Evolutionary conservation across 805 yeast genomes (phyloP), one percentile per base, ranked within the genome.

Genomic region (Wickerhamomyces strasburgensis): DNA sequence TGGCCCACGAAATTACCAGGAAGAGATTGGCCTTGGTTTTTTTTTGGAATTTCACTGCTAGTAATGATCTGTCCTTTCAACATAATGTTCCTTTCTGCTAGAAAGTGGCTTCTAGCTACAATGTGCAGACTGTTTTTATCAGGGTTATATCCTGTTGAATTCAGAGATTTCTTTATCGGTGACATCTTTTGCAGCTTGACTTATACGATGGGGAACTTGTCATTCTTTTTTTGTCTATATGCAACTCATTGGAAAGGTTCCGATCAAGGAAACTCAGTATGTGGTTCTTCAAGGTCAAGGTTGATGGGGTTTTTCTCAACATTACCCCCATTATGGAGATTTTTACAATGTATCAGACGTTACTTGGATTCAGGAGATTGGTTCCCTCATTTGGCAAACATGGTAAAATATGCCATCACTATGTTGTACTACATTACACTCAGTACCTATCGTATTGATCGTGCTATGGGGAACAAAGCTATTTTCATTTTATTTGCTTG

Each of bases 331-430:
- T 74, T 85, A 29, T 87, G 95, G 88, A 83, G 98, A 62, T 76
- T 84, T 39, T 55, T 90, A 38, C 98, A 93, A 57, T 93, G 98
- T 61, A 57, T 83, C 24, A 68, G 98, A 50, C 94, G 98, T 72
- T 93, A 72, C 57, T 76, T 80, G 19, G 98, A 93, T 56, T 83
- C 97, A 0, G 90, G 94, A 3, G 96, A 89, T 52, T 82, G 89
- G 84, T 93, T 93, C 56, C 98, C 98, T 0, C 98, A 93, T 68
- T 61, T 90, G 40, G 90, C 95, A 5, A 93, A 93, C 52, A 86
- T 86, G 69, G 51, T 68, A 24, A 93, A 93, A 59, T 93, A 90
- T 56, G 51, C 72, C 1, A 61, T 81, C 26, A 73, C 89, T 2
- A 71, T 84, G 3, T 50, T 74, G 16, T 87, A 85, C 58, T 80